phyloP scores from a whole-genome alignment of 73 alveolate genomes.

The Urostyla sp. region DNA sequence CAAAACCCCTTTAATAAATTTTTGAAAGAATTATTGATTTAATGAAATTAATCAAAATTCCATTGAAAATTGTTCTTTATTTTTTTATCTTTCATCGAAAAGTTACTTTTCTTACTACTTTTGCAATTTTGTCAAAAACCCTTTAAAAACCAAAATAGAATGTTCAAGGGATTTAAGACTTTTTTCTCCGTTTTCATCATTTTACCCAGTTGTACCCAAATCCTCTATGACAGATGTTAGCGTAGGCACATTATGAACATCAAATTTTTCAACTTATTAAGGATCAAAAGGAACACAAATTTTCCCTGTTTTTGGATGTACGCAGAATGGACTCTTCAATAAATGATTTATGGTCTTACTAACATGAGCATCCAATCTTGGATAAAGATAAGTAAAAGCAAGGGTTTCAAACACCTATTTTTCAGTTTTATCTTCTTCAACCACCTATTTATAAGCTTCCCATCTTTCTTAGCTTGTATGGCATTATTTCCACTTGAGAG shows the following conservation, averaged over 20 bases:
- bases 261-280: conserved; percentile 57
- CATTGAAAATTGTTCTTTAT: too few species aligned
- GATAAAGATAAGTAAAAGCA: conserved; percentile 87
- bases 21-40: too few species aligned
- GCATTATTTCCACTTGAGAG: not conserved
- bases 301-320: conserved; percentile 97
- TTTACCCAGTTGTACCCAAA: too few species aligned
- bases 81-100: too few species aligned
- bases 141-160: too few species aligned
- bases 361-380: conserved; percentile 97
- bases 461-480: conserved; percentile 40
- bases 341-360: conserved; percentile 95
- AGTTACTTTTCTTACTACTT: too few species aligned
- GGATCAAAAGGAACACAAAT: conserved; percentile 90
- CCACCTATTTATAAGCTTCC: not conserved
- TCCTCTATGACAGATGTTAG: conserved; percentile 38
- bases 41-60: too few species aligned
- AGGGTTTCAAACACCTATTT: conserved; percentile 33
- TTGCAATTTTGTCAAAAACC: too few species aligned
- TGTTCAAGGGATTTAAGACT: too few species aligned
- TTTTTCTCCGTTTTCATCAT: not conserved
- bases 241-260: conserved; percentile 75
- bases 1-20: too few species aligned
- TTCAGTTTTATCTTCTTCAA: not conserved
- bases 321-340: conserved; percentile 96